Base-by-base conservation (phyloP, 345 rosid genomes). In the Linum usitatissimum region DNA sequence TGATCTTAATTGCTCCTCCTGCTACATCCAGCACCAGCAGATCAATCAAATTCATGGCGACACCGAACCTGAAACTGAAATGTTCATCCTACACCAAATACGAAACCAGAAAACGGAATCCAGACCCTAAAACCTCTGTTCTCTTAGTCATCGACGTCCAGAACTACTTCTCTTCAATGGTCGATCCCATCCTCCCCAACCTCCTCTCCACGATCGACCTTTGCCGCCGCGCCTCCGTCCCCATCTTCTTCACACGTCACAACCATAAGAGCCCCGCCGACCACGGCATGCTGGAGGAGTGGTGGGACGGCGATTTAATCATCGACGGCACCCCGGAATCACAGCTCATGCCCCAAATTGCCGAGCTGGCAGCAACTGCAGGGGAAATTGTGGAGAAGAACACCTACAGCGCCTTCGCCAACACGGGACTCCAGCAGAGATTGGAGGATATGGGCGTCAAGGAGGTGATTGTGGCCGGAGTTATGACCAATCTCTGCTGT, bases 181-280 rank as follows among this genome's bases (percentile, higher is more conserved):
- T 81, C 42, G 71, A 73, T 2, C 87, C 93, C 18, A 81, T 88
- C 64, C 80, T 86, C 70, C 66, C 64, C 58, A 73, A 75, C 63
- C 71, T 64, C 55, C 70, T 80, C 64, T 61, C 88, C 63, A 82
- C 88, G 68, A 73, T 84, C 72, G 70, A 72, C 61, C 72, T 80
- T 72, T 88, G 88, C 66, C 75, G 96, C n/a, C 81, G 77, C 28
- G 75, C 79, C 61, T 79, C 81, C 20, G 70, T 88, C 75, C 93
- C 96, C 30, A 73, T 88, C 12, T 55, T 88, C 81, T 88, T 84
- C 88, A 88, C 88, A 23, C 93, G 96, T 70, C 93, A 88, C 79
- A 17, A 55, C 72, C 86, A 88, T 59, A 78, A 77, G 67, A 80
- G 81, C 55, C 78, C 80, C 14, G 53, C 68, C 53, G 91, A 86